These are phyloP conservation scores for Hypoxylon sp. DNA, from an alignment of 2,329 filamentous ascomycete genomes.

Conservation along the genomic window DNA sequence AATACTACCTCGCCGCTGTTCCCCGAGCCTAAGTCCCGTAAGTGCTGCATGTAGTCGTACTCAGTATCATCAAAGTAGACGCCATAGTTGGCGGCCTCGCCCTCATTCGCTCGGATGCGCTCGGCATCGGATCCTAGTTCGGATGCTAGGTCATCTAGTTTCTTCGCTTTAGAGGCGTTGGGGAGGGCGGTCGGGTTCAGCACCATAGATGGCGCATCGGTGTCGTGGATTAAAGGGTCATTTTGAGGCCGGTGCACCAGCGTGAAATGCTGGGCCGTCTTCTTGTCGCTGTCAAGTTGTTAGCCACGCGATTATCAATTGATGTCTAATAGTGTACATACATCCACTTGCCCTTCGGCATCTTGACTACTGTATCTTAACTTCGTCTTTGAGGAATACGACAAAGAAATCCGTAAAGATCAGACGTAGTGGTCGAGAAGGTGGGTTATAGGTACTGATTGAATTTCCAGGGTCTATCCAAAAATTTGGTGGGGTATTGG, in stretches of 20 bases:
- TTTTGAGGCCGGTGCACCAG: slow-evolving; percentile 97
- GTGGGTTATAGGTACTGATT: slow-evolving; percentile 16
- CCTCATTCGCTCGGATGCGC: slow-evolving; percentile 87
- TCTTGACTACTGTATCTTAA: slow-evolving; percentile 62
- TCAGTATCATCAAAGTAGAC: slow-evolving; percentile 95
- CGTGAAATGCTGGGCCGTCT: slow-evolving; percentile 91
- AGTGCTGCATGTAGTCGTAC: slow-evolving; percentile 99
- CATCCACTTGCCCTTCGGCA: slow-evolving; percentile 85
- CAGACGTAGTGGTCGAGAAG: background rate
- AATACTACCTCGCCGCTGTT: slow-evolving; percentile 81
- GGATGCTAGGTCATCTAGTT: slow-evolving; percentile 80
- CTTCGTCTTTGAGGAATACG: background rate
- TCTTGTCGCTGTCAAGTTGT: slow-evolving; percentile 76
- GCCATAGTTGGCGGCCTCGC: slow-evolving; percentile 93
- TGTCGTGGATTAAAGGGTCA: slow-evolving; percentile 96
- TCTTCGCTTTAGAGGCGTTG: slow-evolving; percentile 70
- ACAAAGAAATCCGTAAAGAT: background rate
- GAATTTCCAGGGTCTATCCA: slow-evolving; percentile 32
- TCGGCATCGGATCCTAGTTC: slow-evolving; percentile 79
- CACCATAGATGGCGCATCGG: slow-evolving; percentile 89
- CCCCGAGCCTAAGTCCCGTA: slow-evolving; percentile 85
- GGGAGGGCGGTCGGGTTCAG: slow-evolving; percentile 76
- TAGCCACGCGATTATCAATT: slow-evolving; percentile 11
- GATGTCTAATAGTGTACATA: slow-evolving; percentile 57
- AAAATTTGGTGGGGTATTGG: slow-evolving; percentile 53